These are phyloP conservation scores for Monascus purpureus DNA, from an alignment of 495 filamentous ascomycete genomes.

Conservation along the genomic window DNA sequence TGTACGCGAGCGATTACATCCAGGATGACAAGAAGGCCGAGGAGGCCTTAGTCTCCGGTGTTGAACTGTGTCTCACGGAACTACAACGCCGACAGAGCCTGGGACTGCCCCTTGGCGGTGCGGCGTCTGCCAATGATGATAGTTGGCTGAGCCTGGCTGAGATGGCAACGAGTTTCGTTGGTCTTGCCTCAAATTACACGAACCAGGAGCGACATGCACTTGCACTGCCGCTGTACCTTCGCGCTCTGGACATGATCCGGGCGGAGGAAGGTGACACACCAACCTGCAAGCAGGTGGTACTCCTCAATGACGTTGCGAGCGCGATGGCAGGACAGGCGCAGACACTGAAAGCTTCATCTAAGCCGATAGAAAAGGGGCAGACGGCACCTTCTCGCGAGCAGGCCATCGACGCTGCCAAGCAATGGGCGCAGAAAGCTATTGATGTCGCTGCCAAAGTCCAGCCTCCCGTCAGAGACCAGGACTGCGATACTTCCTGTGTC, in stretches of 20 bases:
- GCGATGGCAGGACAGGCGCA: constrained; percentile 20
- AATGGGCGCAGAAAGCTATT: constrained; percentile 68
- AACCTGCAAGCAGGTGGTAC: constrained; percentile 57
- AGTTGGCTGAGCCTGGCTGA: constrained; percentile 61
- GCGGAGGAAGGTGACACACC: constrained; percentile 25
- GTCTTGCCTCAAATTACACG: constrained; percentile 60
- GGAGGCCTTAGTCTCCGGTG: constrained; percentile 61
- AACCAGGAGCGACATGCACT: constrained; percentile 55
- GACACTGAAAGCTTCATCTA: constrained; percentile 35
- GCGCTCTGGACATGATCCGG: constrained; percentile 50
- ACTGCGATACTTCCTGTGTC: constrained; percentile 78
- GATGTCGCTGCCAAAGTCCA: constrained; percentile 40
- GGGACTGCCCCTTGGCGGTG: constrained; percentile 30
- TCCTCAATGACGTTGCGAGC: constrained; percentile 29
- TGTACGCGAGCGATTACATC: constrained; percentile 44
- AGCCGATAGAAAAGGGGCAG: constrained; percentile 42
- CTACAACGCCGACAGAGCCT: constrained; percentile 47
- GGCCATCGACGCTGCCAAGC: constrained; percentile 44
- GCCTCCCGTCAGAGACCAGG: constrained; percentile 48
- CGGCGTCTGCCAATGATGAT: constrained; percentile 44
- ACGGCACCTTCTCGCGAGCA: constrained; percentile 27
- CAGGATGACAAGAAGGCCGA: constrained; percentile 49
- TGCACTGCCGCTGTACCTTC: constrained; percentile 77
- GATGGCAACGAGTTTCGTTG: constrained; percentile 54
- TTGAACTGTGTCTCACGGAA: constrained; percentile 68